phyloP scores from a whole-genome alignment of 73 alveolate genomes.

The Tetrahymena malaccensis region DNA sequence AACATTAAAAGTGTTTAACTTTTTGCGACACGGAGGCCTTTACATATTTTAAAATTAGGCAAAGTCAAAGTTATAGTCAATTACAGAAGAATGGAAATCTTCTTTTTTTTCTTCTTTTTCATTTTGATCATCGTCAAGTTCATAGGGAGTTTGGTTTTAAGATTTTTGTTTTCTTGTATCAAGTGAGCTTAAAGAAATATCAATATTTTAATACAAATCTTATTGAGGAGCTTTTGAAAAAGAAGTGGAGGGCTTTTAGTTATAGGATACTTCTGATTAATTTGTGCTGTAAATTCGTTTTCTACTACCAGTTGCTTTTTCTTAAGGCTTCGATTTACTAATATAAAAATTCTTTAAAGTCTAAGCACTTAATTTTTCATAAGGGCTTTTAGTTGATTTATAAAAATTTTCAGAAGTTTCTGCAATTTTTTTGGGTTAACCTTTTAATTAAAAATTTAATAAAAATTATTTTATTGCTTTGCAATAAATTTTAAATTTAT shows the following conservation, averaged over 20 bases:
- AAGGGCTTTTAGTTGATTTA: neutral
- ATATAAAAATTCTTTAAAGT: neutral
- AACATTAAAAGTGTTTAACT: neutral
- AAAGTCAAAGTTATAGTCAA: neutral
- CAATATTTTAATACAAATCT: neutral
- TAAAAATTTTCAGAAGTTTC: neutral
- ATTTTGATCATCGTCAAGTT: neutral
- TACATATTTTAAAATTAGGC: neutral
- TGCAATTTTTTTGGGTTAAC: neutral
- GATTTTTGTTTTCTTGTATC: neutral
- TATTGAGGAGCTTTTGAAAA: neutral
- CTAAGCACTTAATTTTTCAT: neutral
- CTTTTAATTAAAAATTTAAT: neutral
- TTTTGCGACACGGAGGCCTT: neutral
- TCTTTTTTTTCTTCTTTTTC: neutral
- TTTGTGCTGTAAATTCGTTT: neutral
- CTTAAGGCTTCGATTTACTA: neutral
- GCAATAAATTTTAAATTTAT: too few relatives aligned
- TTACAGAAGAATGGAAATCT: neutral
- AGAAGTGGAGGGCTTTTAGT: neutral
- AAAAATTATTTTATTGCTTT: too few relatives aligned
- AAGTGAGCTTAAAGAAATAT: neutral
- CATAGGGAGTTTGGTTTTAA: neutral
- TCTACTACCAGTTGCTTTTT: neutral
- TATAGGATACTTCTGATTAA: neutral